phyloP scores from a whole-genome alignment of 2,329 filamentous ascomycete species.

The Clarireedia monteithiana region DNA sequence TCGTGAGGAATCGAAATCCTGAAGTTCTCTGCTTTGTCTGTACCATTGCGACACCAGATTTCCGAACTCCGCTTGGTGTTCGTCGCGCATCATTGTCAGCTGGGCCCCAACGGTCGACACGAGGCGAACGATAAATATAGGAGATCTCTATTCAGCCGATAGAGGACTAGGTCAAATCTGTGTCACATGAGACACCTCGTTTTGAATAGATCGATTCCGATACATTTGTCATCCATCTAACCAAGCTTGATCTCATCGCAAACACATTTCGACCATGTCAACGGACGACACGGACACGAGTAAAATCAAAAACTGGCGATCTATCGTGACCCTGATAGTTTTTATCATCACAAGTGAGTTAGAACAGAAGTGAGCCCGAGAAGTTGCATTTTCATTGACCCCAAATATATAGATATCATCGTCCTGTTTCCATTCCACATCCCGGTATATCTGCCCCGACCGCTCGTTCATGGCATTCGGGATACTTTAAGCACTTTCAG shows the following conservation, averaged over 20 bases:
- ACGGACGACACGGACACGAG: slow-evolving; percentile 36
- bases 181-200: too few relatives aligned
- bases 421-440: slow-evolving; percentile 64
- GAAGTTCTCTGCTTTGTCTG: too few relatives aligned
- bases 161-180: too few relatives aligned
- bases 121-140: too few relatives aligned
- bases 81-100: too few relatives aligned
- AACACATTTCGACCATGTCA: neutral
- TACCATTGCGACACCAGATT: too few relatives aligned
- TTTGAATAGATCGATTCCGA: too few relatives aligned
- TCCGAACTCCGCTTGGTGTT: too few relatives aligned
- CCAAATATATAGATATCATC: slow-evolving; percentile 46
- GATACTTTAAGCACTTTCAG: slow-evolving; percentile 39
- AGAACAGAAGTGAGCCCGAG: neutral
- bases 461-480: slow-evolving; percentile 38
- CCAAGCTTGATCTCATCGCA: neutral
- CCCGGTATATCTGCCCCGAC: slow-evolving; percentile 50
- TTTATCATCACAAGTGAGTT: slow-evolving; percentile 62
- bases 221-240: neutral
- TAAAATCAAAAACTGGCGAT: slow-evolving; percentile 57
- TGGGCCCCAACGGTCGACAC: too few relatives aligned
- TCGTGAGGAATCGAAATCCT: too few relatives aligned
- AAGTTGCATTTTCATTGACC: slow-evolving; percentile 1
- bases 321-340: slow-evolving; percentile 61
- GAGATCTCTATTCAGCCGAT: too few relatives aligned